Conservation (phyloP, 2,329 filamentous ascomycete species). For the Xylaria sp. region DNA sequence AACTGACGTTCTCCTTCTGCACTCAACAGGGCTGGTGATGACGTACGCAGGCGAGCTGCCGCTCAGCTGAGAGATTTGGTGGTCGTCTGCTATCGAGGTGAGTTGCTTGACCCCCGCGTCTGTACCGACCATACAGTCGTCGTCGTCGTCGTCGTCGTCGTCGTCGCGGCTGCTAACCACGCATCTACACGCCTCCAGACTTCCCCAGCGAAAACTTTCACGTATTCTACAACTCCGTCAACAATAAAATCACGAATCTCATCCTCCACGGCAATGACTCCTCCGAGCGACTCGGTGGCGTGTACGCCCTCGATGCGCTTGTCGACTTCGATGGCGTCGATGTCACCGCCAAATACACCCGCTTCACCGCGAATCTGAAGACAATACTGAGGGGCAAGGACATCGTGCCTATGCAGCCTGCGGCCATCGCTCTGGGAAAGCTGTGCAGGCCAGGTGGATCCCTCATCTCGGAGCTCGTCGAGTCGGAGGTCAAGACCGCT, state of each 20-base stretch:
- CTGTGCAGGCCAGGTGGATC: constrained; percentile 93
- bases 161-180: constrained; percentile 30
- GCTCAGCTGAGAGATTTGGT: constrained; percentile 67
- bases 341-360: constrained; percentile 89
- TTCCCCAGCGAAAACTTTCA: constrained; percentile 82
- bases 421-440: constrained; percentile 88
- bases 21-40: constrained; percentile 56
- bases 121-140: neutral
- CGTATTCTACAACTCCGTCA: constrained; percentile 66
- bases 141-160: neutral
- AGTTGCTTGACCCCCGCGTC: constrained; percentile 30
- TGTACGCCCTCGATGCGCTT: constrained; percentile 89
- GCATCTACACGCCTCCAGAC: constrained; percentile 60
- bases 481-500: constrained; percentile 95
- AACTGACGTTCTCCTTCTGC: constrained; percentile 20
- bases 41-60: constrained; percentile 64
- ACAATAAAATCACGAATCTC: constrained; percentile 69
- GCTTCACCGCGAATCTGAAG: constrained; percentile 91
- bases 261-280: constrained; percentile 89
- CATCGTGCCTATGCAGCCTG: constrained; percentile 87
- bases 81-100: constrained; percentile 66
- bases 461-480: constrained; percentile 92
- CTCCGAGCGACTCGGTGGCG: constrained; percentile 88
- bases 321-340: constrained; percentile 98
- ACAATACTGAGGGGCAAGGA: constrained; percentile 91